Conservation (phyloP, 2,329 filamentous ascomycete species). For the Teratosphaeria pseudoeucalypti region DNA sequence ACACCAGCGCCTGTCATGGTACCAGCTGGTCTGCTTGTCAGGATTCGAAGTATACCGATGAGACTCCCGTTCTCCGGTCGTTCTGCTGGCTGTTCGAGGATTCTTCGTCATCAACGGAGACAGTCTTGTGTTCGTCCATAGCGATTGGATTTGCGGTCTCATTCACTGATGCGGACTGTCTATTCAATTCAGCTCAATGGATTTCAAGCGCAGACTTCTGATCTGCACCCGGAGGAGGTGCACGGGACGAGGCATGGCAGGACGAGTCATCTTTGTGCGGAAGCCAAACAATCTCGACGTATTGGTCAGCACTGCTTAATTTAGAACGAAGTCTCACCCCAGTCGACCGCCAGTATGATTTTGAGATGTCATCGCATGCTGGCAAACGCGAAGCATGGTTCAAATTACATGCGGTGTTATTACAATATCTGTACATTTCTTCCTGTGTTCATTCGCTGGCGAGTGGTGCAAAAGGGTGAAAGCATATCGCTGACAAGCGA, state of each 20-base stretch:
- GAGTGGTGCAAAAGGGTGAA: background rate
- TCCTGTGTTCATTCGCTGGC: background rate
- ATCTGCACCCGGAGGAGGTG: background rate
- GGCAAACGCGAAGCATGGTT: too few species aligned
- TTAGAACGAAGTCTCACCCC: too few species aligned
- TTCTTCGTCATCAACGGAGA: background rate
- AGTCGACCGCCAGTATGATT: too few species aligned
- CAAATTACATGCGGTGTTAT: background rate
- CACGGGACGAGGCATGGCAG: background rate
- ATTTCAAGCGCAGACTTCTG: background rate
- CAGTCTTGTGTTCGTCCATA: background rate
- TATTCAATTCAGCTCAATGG: background rate
- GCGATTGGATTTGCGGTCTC: background rate
- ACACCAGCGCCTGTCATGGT: background rate
- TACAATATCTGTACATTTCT: background rate
- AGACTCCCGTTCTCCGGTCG: background rate
- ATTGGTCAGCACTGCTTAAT: too few species aligned
- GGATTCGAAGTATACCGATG: background rate
- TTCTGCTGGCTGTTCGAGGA: background rate
- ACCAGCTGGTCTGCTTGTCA: background rate
- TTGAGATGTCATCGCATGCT: too few species aligned
- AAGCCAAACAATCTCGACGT: background rate
- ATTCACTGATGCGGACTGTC: background rate
- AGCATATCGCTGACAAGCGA: too few species aligned
- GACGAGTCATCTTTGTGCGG: background rate